A percentile compares a stretch with the other conserved stretches of the same genome.
phyloP scores from a whole-genome alignment of 2,329 filamentous ascomycete genomes.

The Parastagonospora avenae region DNA sequence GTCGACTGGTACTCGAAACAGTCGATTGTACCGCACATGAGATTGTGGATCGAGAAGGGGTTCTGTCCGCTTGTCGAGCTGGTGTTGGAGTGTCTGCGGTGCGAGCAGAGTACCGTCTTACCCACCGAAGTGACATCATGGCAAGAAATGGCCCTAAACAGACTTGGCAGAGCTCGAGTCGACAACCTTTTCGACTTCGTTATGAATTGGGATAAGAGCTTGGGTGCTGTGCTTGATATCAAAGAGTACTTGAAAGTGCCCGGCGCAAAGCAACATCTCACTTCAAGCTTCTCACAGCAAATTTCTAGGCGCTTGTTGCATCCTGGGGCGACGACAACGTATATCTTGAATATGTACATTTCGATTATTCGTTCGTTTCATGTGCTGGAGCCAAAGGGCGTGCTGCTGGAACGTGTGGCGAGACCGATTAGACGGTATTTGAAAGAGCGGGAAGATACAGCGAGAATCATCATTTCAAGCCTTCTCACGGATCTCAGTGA shows the following conservation, averaged over 20 bases:
- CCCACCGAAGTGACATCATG: slow-evolving; percentile 65
- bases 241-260: slow-evolving; percentile 71
- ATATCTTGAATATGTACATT: slow-evolving; percentile 78
- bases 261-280: slow-evolving; percentile 71
- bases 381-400: slow-evolving; percentile 75
- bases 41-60: slow-evolving; percentile 70
- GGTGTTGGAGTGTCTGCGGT: slow-evolving; percentile 55
- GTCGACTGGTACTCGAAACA: slow-evolving; percentile 64
- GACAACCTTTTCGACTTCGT: slow-evolving; percentile 80
- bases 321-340: slow-evolving; percentile 74
- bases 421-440: slow-evolving; percentile 76
- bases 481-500: slow-evolving; percentile 68
- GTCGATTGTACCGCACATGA: slow-evolving; percentile 64
- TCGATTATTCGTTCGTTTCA: slow-evolving; percentile 79
- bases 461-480: slow-evolving; percentile 76
- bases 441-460: slow-evolving; percentile 76
- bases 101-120: slow-evolving; percentile 32
- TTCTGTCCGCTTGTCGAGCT: slow-evolving; percentile 69
- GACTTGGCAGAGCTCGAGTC: slow-evolving; percentile 71
- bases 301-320: slow-evolving; percentile 72
- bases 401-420: slow-evolving; percentile 75
- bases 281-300: slow-evolving; percentile 69
- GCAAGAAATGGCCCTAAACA: slow-evolving; percentile 71
- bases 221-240: slow-evolving; percentile 75
- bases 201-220: slow-evolving; percentile 72